These are phyloP conservation scores for Elaphomyces granulatus DNA, from an alignment of 495 filamentous ascomycete genomes.

Conservation along the genomic window DNA sequence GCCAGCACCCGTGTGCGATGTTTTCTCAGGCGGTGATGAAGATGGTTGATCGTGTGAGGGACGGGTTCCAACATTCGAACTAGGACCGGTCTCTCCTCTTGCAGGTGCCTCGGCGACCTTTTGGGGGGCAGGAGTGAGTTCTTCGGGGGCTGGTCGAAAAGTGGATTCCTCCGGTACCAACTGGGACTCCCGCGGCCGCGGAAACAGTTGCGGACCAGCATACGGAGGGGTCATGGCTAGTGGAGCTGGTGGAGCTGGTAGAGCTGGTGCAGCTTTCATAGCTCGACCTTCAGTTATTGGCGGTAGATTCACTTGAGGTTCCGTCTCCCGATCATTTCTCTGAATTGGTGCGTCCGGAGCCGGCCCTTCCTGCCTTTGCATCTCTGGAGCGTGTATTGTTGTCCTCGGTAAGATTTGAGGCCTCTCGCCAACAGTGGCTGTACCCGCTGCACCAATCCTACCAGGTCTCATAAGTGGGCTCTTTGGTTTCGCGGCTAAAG, in stretches of 20 bases:
- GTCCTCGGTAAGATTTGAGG: slow-evolving; percentile 4
- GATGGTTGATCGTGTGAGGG: neutral
- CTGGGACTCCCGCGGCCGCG: neutral
- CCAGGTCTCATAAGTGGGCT: slow-evolving; percentile 22
- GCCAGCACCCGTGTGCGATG: neutral
- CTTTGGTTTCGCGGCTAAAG: slow-evolving; percentile 19
- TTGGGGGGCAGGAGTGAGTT: neutral
- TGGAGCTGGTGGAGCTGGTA: no score
- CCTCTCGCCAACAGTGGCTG: no score
- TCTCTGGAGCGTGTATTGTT: slow-evolving; percentile 3
- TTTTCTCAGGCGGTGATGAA: neutral
- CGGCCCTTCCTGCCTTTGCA: slow-evolving; percentile 1
- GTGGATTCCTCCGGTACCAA: neutral
- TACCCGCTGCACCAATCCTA: slow-evolving; percentile 10
- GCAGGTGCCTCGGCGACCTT: neutral
- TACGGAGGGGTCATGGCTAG: neutral
- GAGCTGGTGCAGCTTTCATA: no score
- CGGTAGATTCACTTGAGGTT: neutral
- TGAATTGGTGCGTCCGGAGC: neutral
- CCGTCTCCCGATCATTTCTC: neutral
- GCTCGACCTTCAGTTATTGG: no score
- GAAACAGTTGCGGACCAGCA: neutral
- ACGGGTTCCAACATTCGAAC: neutral
- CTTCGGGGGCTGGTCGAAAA: neutral
- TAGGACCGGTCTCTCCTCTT: neutral